phyloP scores from a whole-genome alignment of 257 asterid species.

The Lithospermum erythrorhizon region DNA sequence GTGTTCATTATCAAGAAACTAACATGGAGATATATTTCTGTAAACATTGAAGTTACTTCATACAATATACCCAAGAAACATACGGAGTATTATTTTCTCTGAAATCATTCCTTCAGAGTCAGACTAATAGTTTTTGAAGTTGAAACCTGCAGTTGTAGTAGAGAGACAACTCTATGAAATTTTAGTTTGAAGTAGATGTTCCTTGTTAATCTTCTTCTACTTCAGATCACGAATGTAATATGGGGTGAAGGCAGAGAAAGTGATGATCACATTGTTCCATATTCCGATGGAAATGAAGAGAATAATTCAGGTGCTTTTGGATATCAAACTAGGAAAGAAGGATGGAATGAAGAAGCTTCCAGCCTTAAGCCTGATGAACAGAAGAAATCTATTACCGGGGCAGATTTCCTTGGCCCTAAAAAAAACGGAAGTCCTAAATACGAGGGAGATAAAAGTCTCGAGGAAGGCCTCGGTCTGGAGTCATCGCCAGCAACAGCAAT shows the following conservation, averaged over 20 bases:
- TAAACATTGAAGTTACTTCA: too few relatives aligned
- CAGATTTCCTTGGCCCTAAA: slow-evolving; percentile 20
- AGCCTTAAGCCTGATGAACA: slow-evolving; percentile 23
- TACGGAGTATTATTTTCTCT: too few relatives aligned
- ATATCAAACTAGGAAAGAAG: slow-evolving; percentile 44
- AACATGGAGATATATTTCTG: too few relatives aligned
- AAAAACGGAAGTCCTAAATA: slow-evolving; percentile 29
- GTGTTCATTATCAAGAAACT: too few relatives aligned
- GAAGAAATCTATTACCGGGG: slow-evolving; percentile 31
- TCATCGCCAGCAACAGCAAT: slow-evolving; percentile 35
- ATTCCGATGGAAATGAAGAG: slow-evolving; percentile 45
- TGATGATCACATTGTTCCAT: slow-evolving; percentile 85
- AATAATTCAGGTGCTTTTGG: slow-evolving; percentile 30
- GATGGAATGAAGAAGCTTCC: slow-evolving; percentile 31
- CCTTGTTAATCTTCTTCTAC: slow-evolving; percentile 12
- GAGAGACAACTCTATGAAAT: too few relatives aligned
- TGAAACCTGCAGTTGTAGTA: too few relatives aligned
- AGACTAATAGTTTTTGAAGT: too few relatives aligned
- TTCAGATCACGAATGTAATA: slow-evolving; percentile 68
- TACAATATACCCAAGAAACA: too few relatives aligned
- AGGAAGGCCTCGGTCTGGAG: slow-evolving; percentile 23
- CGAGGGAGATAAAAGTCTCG: slow-evolving; percentile 21
- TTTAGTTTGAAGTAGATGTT: neutral
- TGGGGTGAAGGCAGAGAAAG: slow-evolving; percentile 68
- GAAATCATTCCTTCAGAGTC: too few relatives aligned